These are phyloP conservation scores for Botryotinia calthae DNA, from an alignment of 2,329 filamentous ascomycete genomes.

Conservation along the genomic window DNA sequence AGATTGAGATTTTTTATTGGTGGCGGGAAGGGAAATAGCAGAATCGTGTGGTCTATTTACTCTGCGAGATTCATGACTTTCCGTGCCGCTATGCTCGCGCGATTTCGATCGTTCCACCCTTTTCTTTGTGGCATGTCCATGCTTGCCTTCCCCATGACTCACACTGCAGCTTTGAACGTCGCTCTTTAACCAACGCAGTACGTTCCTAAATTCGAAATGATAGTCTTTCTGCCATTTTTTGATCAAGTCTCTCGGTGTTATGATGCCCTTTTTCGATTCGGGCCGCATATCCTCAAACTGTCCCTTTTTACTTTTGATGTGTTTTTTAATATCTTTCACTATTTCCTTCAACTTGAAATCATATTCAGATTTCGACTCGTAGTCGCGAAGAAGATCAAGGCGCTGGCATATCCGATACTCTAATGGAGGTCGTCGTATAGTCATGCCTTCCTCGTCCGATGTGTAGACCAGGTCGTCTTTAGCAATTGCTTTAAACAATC, in stretches of 20 bases:
- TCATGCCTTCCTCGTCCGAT: not conserved
- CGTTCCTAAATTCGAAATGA: not conserved
- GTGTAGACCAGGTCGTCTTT: not conserved
- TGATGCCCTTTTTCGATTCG: not conserved
- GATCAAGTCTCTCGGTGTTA: not conserved
- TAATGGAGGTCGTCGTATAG: not conserved
- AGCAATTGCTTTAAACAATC: not conserved
- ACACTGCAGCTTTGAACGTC: not conserved
- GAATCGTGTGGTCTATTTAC: not conserved
- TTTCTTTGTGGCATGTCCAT: not conserved
- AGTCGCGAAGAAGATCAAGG: not conserved
- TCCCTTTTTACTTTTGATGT: not conserved
- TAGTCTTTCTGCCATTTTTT: not conserved
- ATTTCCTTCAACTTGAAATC: not conserved
- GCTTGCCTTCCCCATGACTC: not conserved
- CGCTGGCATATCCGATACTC: not conserved
- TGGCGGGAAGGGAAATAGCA: not conserved
- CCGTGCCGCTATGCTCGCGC: not conserved
- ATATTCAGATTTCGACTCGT: not conserved
- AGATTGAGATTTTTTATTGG: not conserved
- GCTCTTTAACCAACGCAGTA: not conserved
- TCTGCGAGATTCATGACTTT: not conserved
- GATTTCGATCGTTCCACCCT: not conserved
- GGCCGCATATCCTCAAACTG: not conserved
- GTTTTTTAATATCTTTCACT: not conserved